These are phyloP conservation scores for Galeopsis tetrahit DNA, from an alignment of 257 asterid genomes.

Conservation along the genomic window DNA sequence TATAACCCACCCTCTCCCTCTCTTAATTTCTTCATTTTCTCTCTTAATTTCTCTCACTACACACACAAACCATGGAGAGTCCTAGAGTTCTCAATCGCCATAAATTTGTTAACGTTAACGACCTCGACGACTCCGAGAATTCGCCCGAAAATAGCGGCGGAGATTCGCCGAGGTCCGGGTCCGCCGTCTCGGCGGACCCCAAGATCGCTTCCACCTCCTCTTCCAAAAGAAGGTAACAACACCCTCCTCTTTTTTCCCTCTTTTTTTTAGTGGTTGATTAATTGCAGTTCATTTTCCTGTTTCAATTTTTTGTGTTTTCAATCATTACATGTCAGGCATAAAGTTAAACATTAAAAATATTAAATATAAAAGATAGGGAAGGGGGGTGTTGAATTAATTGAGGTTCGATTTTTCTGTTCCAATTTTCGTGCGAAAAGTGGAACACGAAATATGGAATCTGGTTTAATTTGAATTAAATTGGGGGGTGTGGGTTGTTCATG, in stretches of 20 bases:
- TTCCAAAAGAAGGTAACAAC: constrained; percentile 65
- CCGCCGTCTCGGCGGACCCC: constrained; percentile 49
- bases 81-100: constrained; percentile 43
- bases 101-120: constrained; percentile 33
- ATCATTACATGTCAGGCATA: too few species aligned
- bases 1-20: constrained; percentile 43
- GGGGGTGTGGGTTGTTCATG: constrained; percentile 20
- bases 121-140: constrained; percentile 66
- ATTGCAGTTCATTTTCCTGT: too few species aligned
- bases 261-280: too few species aligned
- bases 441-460: too few species aligned
- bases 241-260: too few species aligned
- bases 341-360: too few species aligned
- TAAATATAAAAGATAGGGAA: too few species aligned
- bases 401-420: too few species aligned
- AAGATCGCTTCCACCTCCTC: constrained; percentile 71
- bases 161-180: constrained; percentile 67
- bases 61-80: constrained; percentile 47
- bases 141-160: constrained; percentile 73
- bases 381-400: too few species aligned
- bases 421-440: too few species aligned
- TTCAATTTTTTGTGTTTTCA: too few species aligned
- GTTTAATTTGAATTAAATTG: too few species aligned
- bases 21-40: constrained; percentile 18
- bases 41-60: constrained; percentile 29